Percentiles rank a stretch among this genome's conserved stretches.
Evolutionary conservation across 495 filamentous ascomycete species (phyloP).

Genomic region (Talaromyces nanjingensis): DNA sequence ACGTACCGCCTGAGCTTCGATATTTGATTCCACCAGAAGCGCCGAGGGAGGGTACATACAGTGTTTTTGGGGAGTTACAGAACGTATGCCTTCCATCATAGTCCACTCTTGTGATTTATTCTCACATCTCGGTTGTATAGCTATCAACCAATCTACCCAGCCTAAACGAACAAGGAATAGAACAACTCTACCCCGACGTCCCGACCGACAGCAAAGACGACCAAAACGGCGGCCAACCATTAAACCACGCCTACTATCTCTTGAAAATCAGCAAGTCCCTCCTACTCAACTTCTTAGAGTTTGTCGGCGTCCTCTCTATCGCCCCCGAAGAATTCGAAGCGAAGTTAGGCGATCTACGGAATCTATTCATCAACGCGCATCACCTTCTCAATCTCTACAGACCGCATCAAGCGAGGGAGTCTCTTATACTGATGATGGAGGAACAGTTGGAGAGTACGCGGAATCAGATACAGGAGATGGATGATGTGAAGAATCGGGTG

Average conservation of each 20-base stretch:
- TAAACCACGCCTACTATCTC: constrained; percentile 69
- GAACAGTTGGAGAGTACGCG: constrained; percentile 67
- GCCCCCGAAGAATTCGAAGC: constrained; percentile 53
- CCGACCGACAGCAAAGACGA: constrained; percentile 34
- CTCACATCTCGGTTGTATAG: constrained; percentile 6
- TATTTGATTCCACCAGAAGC: constrained; percentile 75
- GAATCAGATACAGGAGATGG: constrained; percentile 72
- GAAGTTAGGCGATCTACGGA: constrained; percentile 70
- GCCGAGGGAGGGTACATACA: constrained; percentile 63
- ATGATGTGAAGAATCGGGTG: constrained; percentile 64
- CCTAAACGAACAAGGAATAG: constrained; percentile 61
- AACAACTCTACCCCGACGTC: constrained; percentile 57
- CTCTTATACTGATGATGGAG: constrained; percentile 86
- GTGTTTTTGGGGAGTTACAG: constrained; percentile 64
- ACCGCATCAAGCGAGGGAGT: constrained; percentile 91
- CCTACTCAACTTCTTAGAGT: constrained; percentile 77
- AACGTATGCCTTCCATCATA: constrained; percentile 35
- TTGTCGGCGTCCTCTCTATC: constrained; percentile 61
- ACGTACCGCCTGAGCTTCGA: constrained; percentile 65
- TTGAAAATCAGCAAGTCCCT: constrained; percentile 73
- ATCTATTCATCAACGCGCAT: constrained; percentile 80
- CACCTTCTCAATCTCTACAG: constrained; percentile 90
- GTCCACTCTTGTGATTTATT: background rate
- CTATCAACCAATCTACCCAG: constrained; percentile 58
- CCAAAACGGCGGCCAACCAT: constrained; percentile 27